These are phyloP conservation scores for Colletotrichum cuscutae DNA, from an alignment of 2,329 filamentous ascomycete genomes.

Conservation along the genomic window DNA sequence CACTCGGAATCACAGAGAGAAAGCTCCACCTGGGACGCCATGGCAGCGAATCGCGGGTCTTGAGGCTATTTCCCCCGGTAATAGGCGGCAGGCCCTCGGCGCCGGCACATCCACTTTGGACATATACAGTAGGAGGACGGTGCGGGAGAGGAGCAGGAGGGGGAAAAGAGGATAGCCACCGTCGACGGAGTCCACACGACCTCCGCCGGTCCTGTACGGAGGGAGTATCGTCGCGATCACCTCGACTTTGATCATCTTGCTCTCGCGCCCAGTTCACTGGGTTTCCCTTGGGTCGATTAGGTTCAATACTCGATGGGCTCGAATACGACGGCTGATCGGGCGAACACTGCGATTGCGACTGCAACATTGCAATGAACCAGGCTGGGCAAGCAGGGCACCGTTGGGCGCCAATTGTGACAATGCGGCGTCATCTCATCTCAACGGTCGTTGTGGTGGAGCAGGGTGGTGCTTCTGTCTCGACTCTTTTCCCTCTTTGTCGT, in stretches of 20 bases:
- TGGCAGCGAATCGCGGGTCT: conserved; percentile 42
- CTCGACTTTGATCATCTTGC: background rate
- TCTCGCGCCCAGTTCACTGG: background rate
- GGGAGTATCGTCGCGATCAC: background rate
- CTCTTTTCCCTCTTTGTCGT: background rate
- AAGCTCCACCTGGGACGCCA: conserved; percentile 23
- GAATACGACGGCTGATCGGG: conserved; percentile 3
- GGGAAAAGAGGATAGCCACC: background rate
- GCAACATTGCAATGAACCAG: background rate
- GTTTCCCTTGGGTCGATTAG: background rate
- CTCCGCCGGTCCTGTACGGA: background rate
- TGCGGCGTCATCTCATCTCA: background rate
- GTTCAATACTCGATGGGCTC: background rate
- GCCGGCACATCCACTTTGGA: conserved; percentile 14
- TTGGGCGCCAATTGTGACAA: conserved; percentile 22
- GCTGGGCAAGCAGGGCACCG: background rate
- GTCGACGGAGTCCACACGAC: background rate
- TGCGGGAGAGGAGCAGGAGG: background rate
- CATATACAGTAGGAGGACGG: background rate
- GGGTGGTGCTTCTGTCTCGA: background rate
- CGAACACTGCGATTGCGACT: background rate
- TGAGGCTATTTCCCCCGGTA: conserved; percentile 5
- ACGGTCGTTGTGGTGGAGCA: conserved; percentile 10
- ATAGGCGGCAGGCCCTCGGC: background rate
- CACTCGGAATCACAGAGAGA: conserved; percentile 18